Evolutionary conservation across 768 basidiomycete species (phyloP).

Genomic region (Hypholoma fasciculare): DNA sequence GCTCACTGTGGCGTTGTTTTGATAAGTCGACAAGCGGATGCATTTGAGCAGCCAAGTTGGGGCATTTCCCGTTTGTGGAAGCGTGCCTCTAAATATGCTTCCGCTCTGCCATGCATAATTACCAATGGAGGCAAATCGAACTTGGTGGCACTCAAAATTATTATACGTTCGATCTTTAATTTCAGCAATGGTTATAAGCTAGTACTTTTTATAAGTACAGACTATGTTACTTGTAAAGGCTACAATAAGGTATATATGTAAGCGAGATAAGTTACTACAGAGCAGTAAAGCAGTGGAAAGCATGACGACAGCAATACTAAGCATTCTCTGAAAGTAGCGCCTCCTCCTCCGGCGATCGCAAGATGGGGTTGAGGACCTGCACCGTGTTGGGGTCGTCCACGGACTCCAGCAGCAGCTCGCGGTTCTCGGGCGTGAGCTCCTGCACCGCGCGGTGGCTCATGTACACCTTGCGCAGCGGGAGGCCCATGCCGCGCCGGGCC

Average conservation of each 20-base stretch:
- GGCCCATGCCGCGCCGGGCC: constrained; percentile 35
- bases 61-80: constrained; percentile 5
- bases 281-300: neutral
- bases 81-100: constrained; percentile 5
- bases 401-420: neutral
- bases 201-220: no score
- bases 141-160: no score
- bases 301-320: neutral
- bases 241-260: neutral
- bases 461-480: constrained; percentile 54
- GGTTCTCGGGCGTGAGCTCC: neutral
- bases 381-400: neutral
- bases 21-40: neutral
- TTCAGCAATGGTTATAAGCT: no score
- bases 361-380: neutral
- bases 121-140: neutral
- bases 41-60: neutral
- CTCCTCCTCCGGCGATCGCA: neutral
- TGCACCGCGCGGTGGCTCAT: constrained; percentile 27
- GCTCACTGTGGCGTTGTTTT: neutral
- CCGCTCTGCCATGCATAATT: neutral
- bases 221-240: no score
- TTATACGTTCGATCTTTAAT: no score
- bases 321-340: constrained; percentile 15
- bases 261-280: neutral